These are phyloP conservation scores for Boletus sp. DNA, from an alignment of 1,284 basidiomycete genomes.

Conservation along the genomic window DNA sequence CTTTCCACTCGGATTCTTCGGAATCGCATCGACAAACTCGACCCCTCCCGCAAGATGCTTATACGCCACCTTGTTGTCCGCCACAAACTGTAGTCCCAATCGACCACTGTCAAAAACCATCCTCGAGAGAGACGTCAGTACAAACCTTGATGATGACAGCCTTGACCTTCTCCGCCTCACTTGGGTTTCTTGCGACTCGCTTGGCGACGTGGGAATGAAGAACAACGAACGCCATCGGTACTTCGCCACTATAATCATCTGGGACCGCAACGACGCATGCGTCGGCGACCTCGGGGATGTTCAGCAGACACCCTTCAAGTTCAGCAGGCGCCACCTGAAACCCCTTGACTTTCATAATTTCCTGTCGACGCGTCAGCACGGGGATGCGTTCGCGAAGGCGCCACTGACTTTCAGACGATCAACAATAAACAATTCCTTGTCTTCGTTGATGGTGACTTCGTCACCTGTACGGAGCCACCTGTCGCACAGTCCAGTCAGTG, in stretches of 20 bases:
- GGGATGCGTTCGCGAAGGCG: neutral
- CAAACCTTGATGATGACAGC: constrained; percentile 43
- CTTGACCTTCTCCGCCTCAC: constrained; percentile 34
- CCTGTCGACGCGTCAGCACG: constrained; percentile 32
- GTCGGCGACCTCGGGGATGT: constrained; percentile 66
- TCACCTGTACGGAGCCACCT: constrained; percentile 73
- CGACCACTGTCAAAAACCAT: neutral
- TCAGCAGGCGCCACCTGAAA: constrained; percentile 70
- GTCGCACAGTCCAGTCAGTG: constrained; percentile 27
- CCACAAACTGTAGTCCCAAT: constrained; percentile 50
- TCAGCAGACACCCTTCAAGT: constrained; percentile 66
- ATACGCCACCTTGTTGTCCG: constrained; percentile 55
- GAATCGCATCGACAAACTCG: constrained; percentile 50
- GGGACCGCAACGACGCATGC: constrained; percentile 73
- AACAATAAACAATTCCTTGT: constrained; percentile 59
- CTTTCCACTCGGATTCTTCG: constrained; percentile 60
- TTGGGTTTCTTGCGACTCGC: constrained; percentile 29
- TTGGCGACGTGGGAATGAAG: constrained; percentile 34
- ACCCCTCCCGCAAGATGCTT: constrained; percentile 58
- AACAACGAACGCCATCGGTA: constrained; percentile 57
- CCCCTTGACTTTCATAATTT: constrained; percentile 63
- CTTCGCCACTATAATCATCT: constrained; percentile 67
- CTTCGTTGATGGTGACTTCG: constrained; percentile 52
- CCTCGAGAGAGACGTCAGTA: neutral
- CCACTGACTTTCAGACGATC: constrained; percentile 62